Evolutionary conservation across 805 yeast genomes (phyloP).

Genomic region (Lipomyces sp.): DNA sequence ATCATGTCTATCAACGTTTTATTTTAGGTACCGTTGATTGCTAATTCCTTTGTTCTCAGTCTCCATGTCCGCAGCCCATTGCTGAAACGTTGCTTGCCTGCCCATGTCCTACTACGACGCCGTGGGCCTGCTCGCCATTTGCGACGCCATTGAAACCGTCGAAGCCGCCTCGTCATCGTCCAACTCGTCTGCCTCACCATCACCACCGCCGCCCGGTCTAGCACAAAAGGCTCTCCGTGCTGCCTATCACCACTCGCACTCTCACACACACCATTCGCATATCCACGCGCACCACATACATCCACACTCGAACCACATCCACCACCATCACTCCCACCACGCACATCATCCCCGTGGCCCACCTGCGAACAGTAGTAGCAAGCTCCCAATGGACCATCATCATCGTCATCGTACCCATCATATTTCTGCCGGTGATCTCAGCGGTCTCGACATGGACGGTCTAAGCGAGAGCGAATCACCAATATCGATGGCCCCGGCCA

Average conservation of each 20-base stretch:
- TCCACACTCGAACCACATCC: conserved; percentile 4
- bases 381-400: conserved; percentile 17
- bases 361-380: conserved; percentile 14
- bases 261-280: conserved; percentile 10
- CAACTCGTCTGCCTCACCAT: conserved; percentile 20
- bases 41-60: not conserved
- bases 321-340: conserved; percentile 10
- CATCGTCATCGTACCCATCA: conserved; percentile 19
- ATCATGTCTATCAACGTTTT: too few species aligned
- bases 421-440: conserved; percentile 7
- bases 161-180: conserved; percentile 45
- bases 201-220: conserved; percentile 18
- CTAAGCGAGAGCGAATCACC: not conserved
- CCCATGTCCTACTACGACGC: conserved; percentile 47
- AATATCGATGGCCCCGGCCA: conserved; percentile 16
- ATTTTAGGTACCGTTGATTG: not conserved
- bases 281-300: conserved; percentile 10
- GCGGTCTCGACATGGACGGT: conserved; percentile 6
- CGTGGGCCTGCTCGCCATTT: conserved; percentile 48
- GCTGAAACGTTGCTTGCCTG: conserved; percentile 14
- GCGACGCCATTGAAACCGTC: conserved; percentile 49
- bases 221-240: conserved; percentile 13
- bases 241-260: conserved; percentile 17
- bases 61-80: conserved; percentile 24
- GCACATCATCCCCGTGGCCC: conserved; percentile 12